Evolutionary conservation across 805 yeast species (phyloP).

Genomic region (Isabelozyma heimii): DNA sequence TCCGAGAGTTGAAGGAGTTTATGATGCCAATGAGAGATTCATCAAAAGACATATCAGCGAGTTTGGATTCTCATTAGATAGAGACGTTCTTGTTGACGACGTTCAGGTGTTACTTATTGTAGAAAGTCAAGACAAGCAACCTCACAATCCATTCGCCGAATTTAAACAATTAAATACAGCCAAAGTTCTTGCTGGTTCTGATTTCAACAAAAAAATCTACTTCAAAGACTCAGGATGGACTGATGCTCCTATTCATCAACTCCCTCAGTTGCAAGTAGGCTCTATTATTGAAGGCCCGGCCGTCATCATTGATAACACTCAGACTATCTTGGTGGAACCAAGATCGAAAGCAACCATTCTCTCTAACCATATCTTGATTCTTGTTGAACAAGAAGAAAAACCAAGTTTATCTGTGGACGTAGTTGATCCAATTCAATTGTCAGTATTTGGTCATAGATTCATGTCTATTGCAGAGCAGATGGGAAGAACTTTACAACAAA

Average conservation of each 20-base stretch:
- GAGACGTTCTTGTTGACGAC: slow-evolving; percentile 36
- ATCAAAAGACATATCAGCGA: slow-evolving; percentile 28
- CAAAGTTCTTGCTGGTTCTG: neutral
- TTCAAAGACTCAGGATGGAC: slow-evolving; percentile 30
- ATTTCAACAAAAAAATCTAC: slow-evolving; percentile 14
- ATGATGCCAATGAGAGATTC: slow-evolving; percentile 22
- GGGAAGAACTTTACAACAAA: slow-evolving; percentile 45
- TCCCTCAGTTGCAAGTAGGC: slow-evolving; percentile 21
- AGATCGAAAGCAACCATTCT: slow-evolving; percentile 27
- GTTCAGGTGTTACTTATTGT: slow-evolving; percentile 54
- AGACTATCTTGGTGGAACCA: slow-evolving; percentile 32
- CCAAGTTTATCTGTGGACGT: slow-evolving; percentile 20
- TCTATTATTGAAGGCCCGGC: slow-evolving; percentile 25
- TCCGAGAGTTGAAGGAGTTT: slow-evolving; percentile 21
- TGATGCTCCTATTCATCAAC: slow-evolving; percentile 18
- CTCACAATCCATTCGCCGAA: slow-evolving; percentile 53
- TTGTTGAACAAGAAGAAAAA: slow-evolving; percentile 20
- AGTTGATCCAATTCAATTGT: slow-evolving; percentile 37
- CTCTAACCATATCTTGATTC: slow-evolving; percentile 26
- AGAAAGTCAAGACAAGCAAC: slow-evolving; percentile 43
- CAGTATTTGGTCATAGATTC: slow-evolving; percentile 41
- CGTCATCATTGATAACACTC: slow-evolving; percentile 31
- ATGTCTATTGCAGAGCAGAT: slow-evolving; percentile 42
- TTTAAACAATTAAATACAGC: slow-evolving; percentile 18
- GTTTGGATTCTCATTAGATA: slow-evolving; percentile 35